Conservation (phyloP, 164 flowering plant genomes). For the Piper betle region DNA sequence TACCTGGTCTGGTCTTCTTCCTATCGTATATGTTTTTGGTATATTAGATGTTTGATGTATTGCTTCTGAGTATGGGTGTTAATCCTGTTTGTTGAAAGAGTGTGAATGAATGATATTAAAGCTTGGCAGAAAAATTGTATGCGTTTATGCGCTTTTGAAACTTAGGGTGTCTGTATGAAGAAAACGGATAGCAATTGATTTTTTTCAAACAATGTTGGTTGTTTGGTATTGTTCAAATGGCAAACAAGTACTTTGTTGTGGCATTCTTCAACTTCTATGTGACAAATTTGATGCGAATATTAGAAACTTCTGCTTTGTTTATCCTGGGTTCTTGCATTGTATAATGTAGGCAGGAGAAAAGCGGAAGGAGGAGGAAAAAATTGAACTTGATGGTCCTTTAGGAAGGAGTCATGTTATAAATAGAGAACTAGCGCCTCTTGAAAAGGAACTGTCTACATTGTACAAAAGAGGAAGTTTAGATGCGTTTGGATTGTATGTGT, state of each 20-base stretch:
- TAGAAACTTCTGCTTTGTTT: background rate
- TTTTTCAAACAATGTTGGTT: background rate
- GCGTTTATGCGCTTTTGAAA: background rate
- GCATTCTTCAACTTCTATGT: background rate
- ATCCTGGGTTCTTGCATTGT: constrained; percentile 6
- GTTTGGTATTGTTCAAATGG: background rate
- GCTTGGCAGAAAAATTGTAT: too few relatives aligned
- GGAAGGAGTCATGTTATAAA: constrained; percentile 76
- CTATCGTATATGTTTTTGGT: background rate
- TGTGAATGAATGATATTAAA: too few relatives aligned
- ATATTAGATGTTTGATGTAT: too few relatives aligned
- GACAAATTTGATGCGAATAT: background rate
- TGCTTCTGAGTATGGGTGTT: too few relatives aligned
- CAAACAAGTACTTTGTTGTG: background rate
- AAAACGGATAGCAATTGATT: background rate
- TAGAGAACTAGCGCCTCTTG: constrained; percentile 58
- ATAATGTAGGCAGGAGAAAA: constrained; percentile 84
- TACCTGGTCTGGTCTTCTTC: constrained; percentile 48
- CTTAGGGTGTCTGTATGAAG: background rate
- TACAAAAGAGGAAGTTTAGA: constrained; percentile 69
- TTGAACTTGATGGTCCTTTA: constrained; percentile 86
- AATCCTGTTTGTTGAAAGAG: too few relatives aligned
- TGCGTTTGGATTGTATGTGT: constrained; percentile 72
- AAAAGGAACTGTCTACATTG: constrained; percentile 58
- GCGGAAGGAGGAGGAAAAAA: constrained; percentile 88